A percentile compares a stretch with the other conserved stretches of the same genome.
Evolutionary conservation across 495 filamentous ascomycete species (phyloP).

Genomic region (Articulospora tetracladia): DNA sequence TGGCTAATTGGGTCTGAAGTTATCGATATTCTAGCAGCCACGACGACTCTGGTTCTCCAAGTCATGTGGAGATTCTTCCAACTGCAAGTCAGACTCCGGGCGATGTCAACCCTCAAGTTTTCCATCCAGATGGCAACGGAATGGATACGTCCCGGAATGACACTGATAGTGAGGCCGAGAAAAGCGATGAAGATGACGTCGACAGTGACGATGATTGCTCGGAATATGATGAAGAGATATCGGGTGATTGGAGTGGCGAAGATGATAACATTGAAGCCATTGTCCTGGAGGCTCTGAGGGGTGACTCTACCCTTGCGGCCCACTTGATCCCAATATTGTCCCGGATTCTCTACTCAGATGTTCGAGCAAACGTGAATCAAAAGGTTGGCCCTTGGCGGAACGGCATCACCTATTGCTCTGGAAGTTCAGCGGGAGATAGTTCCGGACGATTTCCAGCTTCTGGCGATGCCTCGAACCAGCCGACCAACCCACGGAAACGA

Average conservation of each 20-base stretch:
- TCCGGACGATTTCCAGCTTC: background rate
- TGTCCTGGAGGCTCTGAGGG: slow-evolving; percentile 3
- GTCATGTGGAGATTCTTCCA: too few species aligned
- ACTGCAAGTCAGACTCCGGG: too few species aligned
- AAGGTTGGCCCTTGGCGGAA: slow-evolving; percentile 4
- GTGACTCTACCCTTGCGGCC: background rate
- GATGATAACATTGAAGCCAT: slow-evolving; percentile 6
- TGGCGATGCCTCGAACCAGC: background rate
- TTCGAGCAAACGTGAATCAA: too few species aligned
- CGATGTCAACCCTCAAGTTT: too few species aligned
- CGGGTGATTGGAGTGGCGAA: slow-evolving; percentile 3
- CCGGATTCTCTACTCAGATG: slow-evolving; percentile 2
- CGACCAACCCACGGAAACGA: slow-evolving; percentile 1
- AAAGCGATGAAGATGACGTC: too few species aligned
- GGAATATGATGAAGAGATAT: background rate
- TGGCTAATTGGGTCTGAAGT: too few species aligned
- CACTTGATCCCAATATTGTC: slow-evolving; percentile 4
- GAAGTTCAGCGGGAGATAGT: background rate
- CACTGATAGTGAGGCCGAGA: too few species aligned
- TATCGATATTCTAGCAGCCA: too few species aligned
- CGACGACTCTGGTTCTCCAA: too few species aligned
- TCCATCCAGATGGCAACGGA: too few species aligned
- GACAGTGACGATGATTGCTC: background rate
- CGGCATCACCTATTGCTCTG: background rate
- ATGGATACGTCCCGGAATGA: too few species aligned